Evolutionary conservation across 805 yeast species (phyloP), one percentile per base, ranked within the genome.

Genomic region (Metschnikowia rubicola): DNA sequence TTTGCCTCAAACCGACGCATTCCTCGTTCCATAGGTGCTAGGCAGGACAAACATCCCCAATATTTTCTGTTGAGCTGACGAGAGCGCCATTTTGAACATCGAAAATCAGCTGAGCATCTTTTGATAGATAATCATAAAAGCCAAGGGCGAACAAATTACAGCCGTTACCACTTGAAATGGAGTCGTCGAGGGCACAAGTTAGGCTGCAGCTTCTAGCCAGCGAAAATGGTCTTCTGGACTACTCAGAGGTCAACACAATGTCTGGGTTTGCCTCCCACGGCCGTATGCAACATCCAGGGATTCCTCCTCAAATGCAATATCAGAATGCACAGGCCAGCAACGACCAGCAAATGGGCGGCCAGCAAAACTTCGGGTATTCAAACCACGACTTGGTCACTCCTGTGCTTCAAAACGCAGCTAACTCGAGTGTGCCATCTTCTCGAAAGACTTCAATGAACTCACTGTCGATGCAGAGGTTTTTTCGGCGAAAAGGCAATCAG

Each of bases 391-490:
- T 64, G 35, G 50, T 65, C 57, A 56, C 65, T 4, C 65, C 67
- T 1, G 55, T 57, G n/a, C 48, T 51, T 29, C 49, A 43, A 4
- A 11, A 42, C 26, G 36, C 35, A 8, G 33, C 36, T 1, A 17
- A 41, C 15, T 12, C 35, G 5, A 35, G 43, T 5, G 41, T 39
- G 11, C 9, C 50, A 10, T 41, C 54, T n/a, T 56, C 66, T 37
- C 47, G 75, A 12, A 68, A 67, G 44, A 68, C 71, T 8, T 68
- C 74, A 28, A 52, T 71, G 54, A 68, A 72, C 10, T 68, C 74
- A 4, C 31, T 47, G 50, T 56, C 72, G 8, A 64, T 77, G 56
- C 67, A 73, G 40, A 66, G 64, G 44, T 61, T 78, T 41, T 75
- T 79, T 59, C 64, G 68, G 36, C 61, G 78, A 31, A 71, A 68